Conservation (phyloP, 2,329 filamentous ascomycete genomes). For the Penicillium sp. region DNA sequence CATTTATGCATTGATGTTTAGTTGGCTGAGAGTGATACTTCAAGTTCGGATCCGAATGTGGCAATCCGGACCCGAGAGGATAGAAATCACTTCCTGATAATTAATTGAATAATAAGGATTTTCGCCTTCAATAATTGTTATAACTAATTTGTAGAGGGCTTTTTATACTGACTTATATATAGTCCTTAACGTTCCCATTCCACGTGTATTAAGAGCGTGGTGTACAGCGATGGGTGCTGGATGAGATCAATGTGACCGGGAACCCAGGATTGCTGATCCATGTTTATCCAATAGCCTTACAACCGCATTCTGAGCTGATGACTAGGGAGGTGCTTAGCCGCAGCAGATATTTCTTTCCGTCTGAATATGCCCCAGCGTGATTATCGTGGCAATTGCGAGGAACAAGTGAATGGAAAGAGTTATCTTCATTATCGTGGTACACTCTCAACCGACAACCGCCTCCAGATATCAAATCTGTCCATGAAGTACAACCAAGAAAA, state of each 20-base stretch:
- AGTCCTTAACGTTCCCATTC: slow-evolving; percentile 1
- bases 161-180: no score
- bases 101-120: no score
- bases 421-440: slow-evolving; percentile 14
- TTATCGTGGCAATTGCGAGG: slow-evolving; percentile 14
- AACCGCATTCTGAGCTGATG: slow-evolving; percentile 7
- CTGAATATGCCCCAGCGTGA: slow-evolving; percentile 10
- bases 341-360: slow-evolving; percentile 25
- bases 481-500: slow-evolving; percentile 18
- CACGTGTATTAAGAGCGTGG: no score
- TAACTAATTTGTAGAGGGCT: no score
- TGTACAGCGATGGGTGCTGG: slow-evolving; percentile 24
- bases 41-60: neutral
- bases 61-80: neutral
- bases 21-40: no score
- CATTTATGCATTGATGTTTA: no score
- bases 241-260: slow-evolving; percentile 12
- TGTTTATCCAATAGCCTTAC: slow-evolving; percentile 22
- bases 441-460: slow-evolving; percentile 6
- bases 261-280: slow-evolving; percentile 30
- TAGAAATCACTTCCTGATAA: no score
- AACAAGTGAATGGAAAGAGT: slow-evolving; percentile 14
- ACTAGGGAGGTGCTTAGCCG: slow-evolving; percentile 31
- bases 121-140: no score
- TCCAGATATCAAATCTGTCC: slow-evolving; percentile 5